phyloP scores from a whole-genome alignment of 208 protist genomes.

The Wallacemonas rigidus region DNA sequence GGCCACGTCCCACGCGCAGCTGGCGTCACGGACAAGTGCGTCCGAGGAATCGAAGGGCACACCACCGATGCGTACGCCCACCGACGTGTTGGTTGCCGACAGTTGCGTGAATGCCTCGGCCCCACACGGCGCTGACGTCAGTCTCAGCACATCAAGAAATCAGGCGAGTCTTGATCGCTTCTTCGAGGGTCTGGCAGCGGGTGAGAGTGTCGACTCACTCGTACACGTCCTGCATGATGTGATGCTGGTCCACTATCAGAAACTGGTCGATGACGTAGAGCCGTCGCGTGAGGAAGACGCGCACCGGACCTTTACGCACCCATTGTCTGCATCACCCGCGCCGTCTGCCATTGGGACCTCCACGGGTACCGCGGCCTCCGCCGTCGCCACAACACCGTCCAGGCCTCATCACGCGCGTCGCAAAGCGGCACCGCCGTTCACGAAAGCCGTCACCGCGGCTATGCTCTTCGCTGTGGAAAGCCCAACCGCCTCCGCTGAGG shows the following conservation, averaged over 20 bases:
- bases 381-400: too few relatives aligned
- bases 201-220: conserved; percentile 40
- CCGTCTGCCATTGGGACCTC: not conserved
- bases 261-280: not conserved
- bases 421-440: not conserved
- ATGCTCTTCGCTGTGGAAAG: conserved; percentile 72
- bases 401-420: not conserved
- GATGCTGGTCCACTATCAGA: conserved; percentile 27
- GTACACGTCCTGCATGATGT: conserved; percentile 28
- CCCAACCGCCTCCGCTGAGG: conserved; percentile 46
- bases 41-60: too few relatives aligned
- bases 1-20: too few relatives aligned
- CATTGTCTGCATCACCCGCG: not conserved
- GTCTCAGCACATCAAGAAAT: not conserved
- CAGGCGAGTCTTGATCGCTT: conserved; percentile 21
- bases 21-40: too few relatives aligned
- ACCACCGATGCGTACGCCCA: too few relatives aligned
- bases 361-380: too few relatives aligned
- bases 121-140: not conserved
- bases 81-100: too few relatives aligned
- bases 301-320: not conserved
- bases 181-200: conserved; percentile 44
- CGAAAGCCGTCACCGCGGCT: conserved; percentile 32
- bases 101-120: too few relatives aligned
- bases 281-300: not conserved